Evolutionary conservation across 2,329 filamentous ascomycete species (phyloP).

Genomic region (Epichloe glyceriae): DNA sequence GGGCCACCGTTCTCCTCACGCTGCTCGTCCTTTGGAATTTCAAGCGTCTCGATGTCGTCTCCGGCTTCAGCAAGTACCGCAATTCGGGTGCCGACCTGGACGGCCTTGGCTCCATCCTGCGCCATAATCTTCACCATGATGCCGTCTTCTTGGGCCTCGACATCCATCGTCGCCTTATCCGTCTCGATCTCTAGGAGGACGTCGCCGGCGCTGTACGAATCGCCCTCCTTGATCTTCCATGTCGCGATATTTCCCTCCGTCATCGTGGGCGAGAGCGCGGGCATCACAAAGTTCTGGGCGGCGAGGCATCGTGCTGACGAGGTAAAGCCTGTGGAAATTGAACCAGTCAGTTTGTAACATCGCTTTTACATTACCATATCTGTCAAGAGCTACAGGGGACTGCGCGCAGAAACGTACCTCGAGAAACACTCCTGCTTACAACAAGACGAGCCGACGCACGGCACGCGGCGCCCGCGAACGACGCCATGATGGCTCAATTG

Average conservation of each 20-base stretch:
- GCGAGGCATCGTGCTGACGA: conserved; percentile 51
- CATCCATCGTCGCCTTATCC: conserved; percentile 90
- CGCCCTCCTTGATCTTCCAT: conserved; percentile 82
- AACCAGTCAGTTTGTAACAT: neutral
- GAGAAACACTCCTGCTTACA: conserved; percentile 31
- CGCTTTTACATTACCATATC: neutral
- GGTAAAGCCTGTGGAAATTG: conserved; percentile 42
- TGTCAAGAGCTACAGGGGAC: neutral
- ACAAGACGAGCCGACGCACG: conserved; percentile 50
- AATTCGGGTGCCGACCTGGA: conserved; percentile 71
- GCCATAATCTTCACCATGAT: conserved; percentile 72
- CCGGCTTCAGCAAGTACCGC: conserved; percentile 70
- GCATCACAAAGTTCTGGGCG: conserved; percentile 84
- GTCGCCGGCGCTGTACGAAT: conserved; percentile 69
- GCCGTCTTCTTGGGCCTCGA: conserved; percentile 84
- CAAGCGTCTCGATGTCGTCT: conserved; percentile 62
- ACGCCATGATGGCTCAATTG: conserved; percentile 43
- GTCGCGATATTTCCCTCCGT: conserved; percentile 79
- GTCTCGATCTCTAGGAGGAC: conserved; percentile 88
- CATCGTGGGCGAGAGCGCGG: conserved; percentile 84
- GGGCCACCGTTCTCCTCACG: conserved; percentile 20
- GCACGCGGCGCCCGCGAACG: conserved; percentile 49
- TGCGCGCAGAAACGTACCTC: conserved; percentile 36
- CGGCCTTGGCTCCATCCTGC: conserved; percentile 58
- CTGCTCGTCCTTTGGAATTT: conserved; percentile 59